A percentile compares a stretch with the other conserved stretches of the same genome.
Evolutionary conservation across 176 grass and related monocot genomes (phyloP).

Genomic region (Stipa capillata): DNA sequence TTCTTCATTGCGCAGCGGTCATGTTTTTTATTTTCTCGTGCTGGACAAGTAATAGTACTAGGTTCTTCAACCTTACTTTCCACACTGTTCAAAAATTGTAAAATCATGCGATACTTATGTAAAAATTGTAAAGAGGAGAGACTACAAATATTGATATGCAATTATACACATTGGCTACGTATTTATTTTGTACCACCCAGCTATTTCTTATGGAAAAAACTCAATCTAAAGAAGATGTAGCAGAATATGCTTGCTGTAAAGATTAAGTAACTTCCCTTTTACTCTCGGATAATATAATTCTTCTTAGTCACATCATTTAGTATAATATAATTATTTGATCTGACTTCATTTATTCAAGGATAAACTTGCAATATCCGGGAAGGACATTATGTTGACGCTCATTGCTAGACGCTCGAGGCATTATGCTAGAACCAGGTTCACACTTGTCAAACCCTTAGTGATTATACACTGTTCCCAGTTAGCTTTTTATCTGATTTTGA

Average conservation of each 20-base stretch:
- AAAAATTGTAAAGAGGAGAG: not conserved
- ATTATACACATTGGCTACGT: too few relatives aligned
- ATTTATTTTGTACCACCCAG: too few relatives aligned
- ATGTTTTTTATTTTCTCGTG: too few relatives aligned
- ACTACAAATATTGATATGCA: too few relatives aligned
- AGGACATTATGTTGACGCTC: conserved; percentile 66
- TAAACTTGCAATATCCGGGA: conserved; percentile 57
- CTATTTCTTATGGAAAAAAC: too few relatives aligned
- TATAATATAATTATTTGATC: conserved; percentile 8
- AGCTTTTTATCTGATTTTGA: not conserved
- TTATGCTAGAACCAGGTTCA: conserved; percentile 78
- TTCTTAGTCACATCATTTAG: not conserved
- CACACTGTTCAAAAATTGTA: too few relatives aligned
- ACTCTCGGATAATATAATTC: not conserved
- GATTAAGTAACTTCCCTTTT: not conserved
- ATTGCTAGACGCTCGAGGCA: conserved; percentile 82
- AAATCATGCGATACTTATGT: not conserved
- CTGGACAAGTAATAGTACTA: too few relatives aligned
- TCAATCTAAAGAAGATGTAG: not conserved
- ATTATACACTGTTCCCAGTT: not conserved
- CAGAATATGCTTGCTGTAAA: not conserved
- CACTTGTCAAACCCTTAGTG: not conserved
- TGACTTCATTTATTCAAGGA: conserved; percentile 42
- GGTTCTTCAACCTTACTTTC: too few relatives aligned
- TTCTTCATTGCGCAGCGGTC: too few relatives aligned